A percentile compares a stretch with the other conserved stretches of the same genome.
Evolutionary conservation across 805 yeast genomes (phyloP).

Genomic region (Suhomyces tanzawaensis): DNA sequence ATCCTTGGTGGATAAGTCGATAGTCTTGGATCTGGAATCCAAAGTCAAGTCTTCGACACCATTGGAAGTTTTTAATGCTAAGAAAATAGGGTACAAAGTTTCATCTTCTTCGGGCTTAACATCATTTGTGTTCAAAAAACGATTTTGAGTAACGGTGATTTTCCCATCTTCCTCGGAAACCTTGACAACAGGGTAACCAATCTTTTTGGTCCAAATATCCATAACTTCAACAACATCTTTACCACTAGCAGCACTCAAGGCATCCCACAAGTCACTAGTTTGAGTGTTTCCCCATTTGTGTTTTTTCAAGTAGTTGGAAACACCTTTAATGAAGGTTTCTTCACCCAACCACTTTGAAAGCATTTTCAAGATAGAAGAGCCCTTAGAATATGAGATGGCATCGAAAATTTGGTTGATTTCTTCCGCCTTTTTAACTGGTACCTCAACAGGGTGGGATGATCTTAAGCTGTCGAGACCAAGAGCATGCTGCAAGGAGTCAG

Average conservation of each 20-base stretch:
- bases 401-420: slow-evolving; percentile 84
- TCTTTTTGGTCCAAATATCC: slow-evolving; percentile 78
- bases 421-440: slow-evolving; percentile 72
- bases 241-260: slow-evolving; percentile 67
- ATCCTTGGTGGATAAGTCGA: slow-evolving; percentile 38
- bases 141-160: slow-evolving; percentile 62
- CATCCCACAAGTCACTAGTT: slow-evolving; percentile 75
- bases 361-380: slow-evolving; percentile 78
- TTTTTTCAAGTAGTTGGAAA: slow-evolving; percentile 69
- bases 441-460: slow-evolving; percentile 84
- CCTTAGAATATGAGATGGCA: slow-evolving; percentile 79
- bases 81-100: slow-evolving; percentile 66
- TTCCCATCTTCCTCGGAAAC: slow-evolving; percentile 55
- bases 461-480: slow-evolving; percentile 73
- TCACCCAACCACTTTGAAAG: slow-evolving; percentile 77
- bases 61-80: slow-evolving; percentile 55
- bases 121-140: slow-evolving; percentile 76
- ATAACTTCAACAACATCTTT: slow-evolving; percentile 69
- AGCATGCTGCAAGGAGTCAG: slow-evolving; percentile 74
- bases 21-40: slow-evolving; percentile 38
- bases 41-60: slow-evolving; percentile 66
- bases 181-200: slow-evolving; percentile 72
- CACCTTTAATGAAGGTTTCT: slow-evolving; percentile 74
- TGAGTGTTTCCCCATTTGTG: slow-evolving; percentile 77
- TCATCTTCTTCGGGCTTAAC: slow-evolving; percentile 72